phyloP scores from a whole-genome alignment of 352 stramenopile species.

The Phytophthora quininea region DNA sequence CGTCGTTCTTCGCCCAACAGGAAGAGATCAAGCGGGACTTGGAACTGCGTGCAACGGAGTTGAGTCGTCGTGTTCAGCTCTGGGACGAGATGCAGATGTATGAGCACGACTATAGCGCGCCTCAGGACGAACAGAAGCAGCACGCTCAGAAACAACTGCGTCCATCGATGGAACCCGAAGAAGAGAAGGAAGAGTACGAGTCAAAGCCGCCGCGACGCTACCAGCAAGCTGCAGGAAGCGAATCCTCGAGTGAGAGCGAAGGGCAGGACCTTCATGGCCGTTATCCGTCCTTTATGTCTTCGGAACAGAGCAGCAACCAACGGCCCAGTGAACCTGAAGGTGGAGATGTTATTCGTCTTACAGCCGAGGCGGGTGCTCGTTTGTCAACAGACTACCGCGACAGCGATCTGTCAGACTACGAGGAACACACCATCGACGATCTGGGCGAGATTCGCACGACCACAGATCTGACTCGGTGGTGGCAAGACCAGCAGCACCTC shows the following conservation, averaged over 20 bases:
- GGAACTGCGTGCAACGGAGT: slow-evolving; percentile 35
- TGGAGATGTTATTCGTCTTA: slow-evolving; percentile 32
- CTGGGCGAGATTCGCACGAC: slow-evolving; percentile 48
- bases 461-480: slow-evolving; percentile 53
- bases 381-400: slow-evolving; percentile 33
- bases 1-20: slow-evolving; percentile 35
- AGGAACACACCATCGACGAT: slow-evolving; percentile 52
- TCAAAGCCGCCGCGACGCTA: slow-evolving; percentile 14
- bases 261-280: slow-evolving; percentile 16
- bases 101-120: slow-evolving; percentile 34
- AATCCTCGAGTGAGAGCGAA: slow-evolving; percentile 23
- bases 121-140: slow-evolving; percentile 1
- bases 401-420: slow-evolving; percentile 44
- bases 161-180: slow-evolving; percentile 27
- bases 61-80: slow-evolving; percentile 31
- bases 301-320: slow-evolving; percentile 35
- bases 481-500: slow-evolving; percentile 39
- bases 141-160: slow-evolving; percentile 13
- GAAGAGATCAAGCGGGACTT: slow-evolving; percentile 43
- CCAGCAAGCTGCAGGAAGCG: slow-evolving; percentile 17
- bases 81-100: slow-evolving; percentile 48
- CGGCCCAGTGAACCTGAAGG: slow-evolving; percentile 28
- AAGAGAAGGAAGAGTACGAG: slow-evolving; percentile 34
- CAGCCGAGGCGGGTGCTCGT: slow-evolving; percentile 26
- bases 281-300: slow-evolving; percentile 46